phyloP scores from a whole-genome alignment of 148 eudicot genomes.

The Limonium bicolor region DNA sequence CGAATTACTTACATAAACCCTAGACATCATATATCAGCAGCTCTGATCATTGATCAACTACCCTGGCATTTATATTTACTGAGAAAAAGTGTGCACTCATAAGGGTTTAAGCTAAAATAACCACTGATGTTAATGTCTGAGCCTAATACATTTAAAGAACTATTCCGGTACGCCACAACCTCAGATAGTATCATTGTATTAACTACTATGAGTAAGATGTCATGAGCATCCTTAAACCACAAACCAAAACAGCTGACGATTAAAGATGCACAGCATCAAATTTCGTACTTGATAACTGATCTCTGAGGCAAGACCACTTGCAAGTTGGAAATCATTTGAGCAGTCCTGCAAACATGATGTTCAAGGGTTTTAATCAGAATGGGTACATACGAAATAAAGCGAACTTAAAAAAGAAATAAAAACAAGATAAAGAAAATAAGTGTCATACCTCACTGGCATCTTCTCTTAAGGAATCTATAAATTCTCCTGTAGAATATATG shows the following conservation, averaged over 20 bases:
- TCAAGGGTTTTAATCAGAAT: neutral
- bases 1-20: too few relatives aligned
- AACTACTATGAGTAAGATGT: too few relatives aligned
- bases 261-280: neutral
- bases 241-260: neutral
- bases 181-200: neutral
- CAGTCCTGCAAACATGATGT: slow-evolving; percentile 27
- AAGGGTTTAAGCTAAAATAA: neutral
- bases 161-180: neutral
- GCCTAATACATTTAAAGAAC: neutral
- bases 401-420: neutral
- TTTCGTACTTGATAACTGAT: slow-evolving; percentile 48
- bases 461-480: slow-evolving; percentile 36
- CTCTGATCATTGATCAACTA: too few relatives aligned
- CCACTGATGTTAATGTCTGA: neutral
- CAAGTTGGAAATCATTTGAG: slow-evolving; percentile 38
- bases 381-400: neutral
- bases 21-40: too few relatives aligned
- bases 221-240: too few relatives aligned
- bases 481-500: slow-evolving; percentile 17
- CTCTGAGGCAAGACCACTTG: slow-evolving; percentile 25
- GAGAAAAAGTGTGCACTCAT: too few relatives aligned
- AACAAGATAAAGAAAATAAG: slow-evolving; percentile 1
- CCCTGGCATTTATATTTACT: too few relatives aligned
- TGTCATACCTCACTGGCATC: slow-evolving; percentile 41